Conservation (phyloP, 768 basidiomycete species). For the Epithele typhae region DNA sequence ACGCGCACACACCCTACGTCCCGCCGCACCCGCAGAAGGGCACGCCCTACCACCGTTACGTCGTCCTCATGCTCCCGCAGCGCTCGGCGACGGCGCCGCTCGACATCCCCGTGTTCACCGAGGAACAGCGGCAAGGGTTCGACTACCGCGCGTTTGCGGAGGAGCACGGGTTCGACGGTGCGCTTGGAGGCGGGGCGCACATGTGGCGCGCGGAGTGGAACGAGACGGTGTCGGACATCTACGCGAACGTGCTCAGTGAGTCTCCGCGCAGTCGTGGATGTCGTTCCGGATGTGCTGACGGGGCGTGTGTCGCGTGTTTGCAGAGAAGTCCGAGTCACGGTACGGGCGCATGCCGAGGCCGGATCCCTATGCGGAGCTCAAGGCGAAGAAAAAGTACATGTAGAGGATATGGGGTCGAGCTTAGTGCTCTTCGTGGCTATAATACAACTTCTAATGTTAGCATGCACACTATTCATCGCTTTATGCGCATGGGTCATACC, state of each 20-base stretch:
- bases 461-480: neutral
- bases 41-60: slow-evolving; percentile 88
- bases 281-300: slow-evolving; percentile 3
- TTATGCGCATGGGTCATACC: no score
- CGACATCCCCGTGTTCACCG: slow-evolving; percentile 20
- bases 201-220: slow-evolving; percentile 86
- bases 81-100: slow-evolving; percentile 32
- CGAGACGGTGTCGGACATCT: slow-evolving; percentile 58
- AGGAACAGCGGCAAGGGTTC: slow-evolving; percentile 50
- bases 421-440: slow-evolving; percentile 1
- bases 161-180: slow-evolving; percentile 48
- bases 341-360: slow-evolving; percentile 50
- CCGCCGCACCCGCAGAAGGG: slow-evolving; percentile 92
- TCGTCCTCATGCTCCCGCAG: slow-evolving; percentile 71
- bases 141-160: slow-evolving; percentile 59
- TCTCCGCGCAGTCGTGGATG: slow-evolving; percentile 16
- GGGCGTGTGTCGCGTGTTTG: slow-evolving; percentile 1
- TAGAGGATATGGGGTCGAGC: slow-evolving; percentile 11
- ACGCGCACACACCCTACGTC: slow-evolving; percentile 69
- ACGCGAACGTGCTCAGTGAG: slow-evolving; percentile 64
- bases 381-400: slow-evolving; percentile 42
- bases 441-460: slow-evolving; percentile 12
- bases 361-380: slow-evolving; percentile 53
- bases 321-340: slow-evolving; percentile 48
- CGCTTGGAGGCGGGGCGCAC: slow-evolving; percentile 65